Base-by-base conservation (phyloP, 1,284 basidiomycete species). In the Cryptococcus jaspeensis region DNA sequence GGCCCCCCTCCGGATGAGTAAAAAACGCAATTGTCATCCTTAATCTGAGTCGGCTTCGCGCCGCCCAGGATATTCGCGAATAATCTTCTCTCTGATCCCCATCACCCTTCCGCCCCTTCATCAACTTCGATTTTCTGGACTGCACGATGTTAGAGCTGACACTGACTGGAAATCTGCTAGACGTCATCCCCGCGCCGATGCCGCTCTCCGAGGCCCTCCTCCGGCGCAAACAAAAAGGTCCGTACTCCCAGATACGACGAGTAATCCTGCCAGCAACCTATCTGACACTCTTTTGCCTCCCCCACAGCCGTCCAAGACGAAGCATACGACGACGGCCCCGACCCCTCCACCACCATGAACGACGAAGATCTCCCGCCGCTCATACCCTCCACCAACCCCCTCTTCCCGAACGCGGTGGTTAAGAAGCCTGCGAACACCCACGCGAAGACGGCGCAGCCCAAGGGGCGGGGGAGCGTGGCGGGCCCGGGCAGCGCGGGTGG, bases 81-180 rank as follows among this genome's bases (percentile, higher is more conserved):
- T 58, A 75, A 76, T 76, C 71, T 76, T 76, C 74, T 75, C 70
- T 64, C 74, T 76, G 74, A 54, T 58, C 43, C 43, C 38, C 35
- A 13, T 32, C 28, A 36, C 40, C 28, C 41, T 28, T 48, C 49
- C 38, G n/a, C 18, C 38, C 51, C 53, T 35, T 50, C 25, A 50
- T 42, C 25, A 20, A 18, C n/a, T 23, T 40, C n/a, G 39, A 35
- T 22, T 38, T 16, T 49, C 9, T 52, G 37, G 36, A 15, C 18
- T 25, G 16, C 38, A 20, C 18, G 48, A 37, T 13, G 4, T 20
- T 3, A 23, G 37, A 20, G 57, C 54, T 60, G 50, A 62, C 48
- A 20, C 11, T 23, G 28, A 3, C 22, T 18, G 28, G 28, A 22
- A 20, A 9, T 35, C 11, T 13, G 22, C n/a, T 44, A 76, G 74